These are phyloP conservation scores for Podospora conica DNA, from an alignment of 495 filamentous ascomycete genomes.

Conservation along the genomic window DNA sequence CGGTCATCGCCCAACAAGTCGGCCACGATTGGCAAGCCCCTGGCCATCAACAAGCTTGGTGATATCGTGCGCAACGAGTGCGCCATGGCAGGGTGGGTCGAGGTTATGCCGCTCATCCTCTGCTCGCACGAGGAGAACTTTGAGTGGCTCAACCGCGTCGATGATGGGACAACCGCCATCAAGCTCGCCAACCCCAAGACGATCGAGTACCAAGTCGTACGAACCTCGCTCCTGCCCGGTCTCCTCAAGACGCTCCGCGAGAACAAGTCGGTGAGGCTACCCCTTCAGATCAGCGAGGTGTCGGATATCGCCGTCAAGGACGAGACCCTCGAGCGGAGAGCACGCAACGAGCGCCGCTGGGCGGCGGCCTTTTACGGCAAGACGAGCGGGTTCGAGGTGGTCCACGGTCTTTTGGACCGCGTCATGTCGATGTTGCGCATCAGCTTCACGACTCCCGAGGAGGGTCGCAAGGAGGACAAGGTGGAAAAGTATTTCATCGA, in stretches of 20 bases:
- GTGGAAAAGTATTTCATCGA: constrained; percentile 84
- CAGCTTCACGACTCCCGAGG: constrained; percentile 69
- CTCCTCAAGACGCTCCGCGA: constrained; percentile 92
- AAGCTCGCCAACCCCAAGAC: constrained; percentile 94
- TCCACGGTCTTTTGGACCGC: constrained; percentile 89
- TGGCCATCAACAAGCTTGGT: constrained; percentile 86
- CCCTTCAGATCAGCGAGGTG: constrained; percentile 90
- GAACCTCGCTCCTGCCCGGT: constrained; percentile 82
- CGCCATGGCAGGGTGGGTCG: constrained; percentile 91
- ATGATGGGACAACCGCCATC: constrained; percentile 80
- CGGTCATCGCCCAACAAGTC: constrained; percentile 75
- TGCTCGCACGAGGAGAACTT: constrained; percentile 99
- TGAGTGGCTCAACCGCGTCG: constrained; percentile 84
- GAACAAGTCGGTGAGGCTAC: constrained; percentile 84
- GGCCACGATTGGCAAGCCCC: constrained; percentile 76
- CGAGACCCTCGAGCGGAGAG: constrained; percentile 66
- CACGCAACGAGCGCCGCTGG: constrained; percentile 87
- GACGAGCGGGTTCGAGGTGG: constrained; percentile 90
- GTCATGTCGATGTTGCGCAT: constrained; percentile 87
- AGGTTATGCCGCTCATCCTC: constrained; percentile 93
- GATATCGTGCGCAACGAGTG: constrained; percentile 89
- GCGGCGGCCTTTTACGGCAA: constrained; percentile 94
- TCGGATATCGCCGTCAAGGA: constrained; percentile 92
- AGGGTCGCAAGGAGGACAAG: constrained; percentile 53
- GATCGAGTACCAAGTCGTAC: constrained; percentile 91